Base-by-base conservation (phyloP, 83 land plant genomes). In the Diphasiastrum complanatum region DNA sequence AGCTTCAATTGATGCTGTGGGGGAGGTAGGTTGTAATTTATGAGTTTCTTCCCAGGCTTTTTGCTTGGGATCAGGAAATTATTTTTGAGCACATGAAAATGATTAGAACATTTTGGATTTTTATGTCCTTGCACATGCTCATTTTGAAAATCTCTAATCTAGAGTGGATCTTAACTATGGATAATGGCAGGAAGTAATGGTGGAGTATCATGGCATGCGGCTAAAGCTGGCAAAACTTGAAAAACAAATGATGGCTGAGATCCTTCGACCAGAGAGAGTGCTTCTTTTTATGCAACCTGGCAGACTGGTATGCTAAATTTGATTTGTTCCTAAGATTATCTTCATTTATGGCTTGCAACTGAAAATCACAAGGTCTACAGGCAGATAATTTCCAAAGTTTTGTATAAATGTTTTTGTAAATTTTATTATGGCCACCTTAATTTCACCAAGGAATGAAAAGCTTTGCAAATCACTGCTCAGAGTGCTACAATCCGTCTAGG, bases 231-330 rank as follows among this genome's bases (percentile, higher is more conserved):
- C 87, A 19, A 63, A 82, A 51, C 75, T 87, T 51, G 97, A 91
- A 73, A 85, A 75, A 72, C 77, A 82, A 69, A 70, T 91, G 80
- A 91, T 87, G 97, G 46, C 80, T 45, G 95, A 91, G 66, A 83
- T 91, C 45, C 69, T 79, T 33, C 73, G 90, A 48, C 97, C 97
- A 26, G 97, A 91, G 55, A 76, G 95, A 26, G 81, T 77, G 68
- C 68, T 91, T n/a, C 56, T 68, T 24, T 87, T 78, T 61, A 70
- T 91, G 60, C 62, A 61, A 47, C 85, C 95, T 71, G 97, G 97
- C 16, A 74, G 97, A 50, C 82, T 91, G 90, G 97, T 91, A 82
- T 24, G 75, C 70, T 3, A 24, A 38, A n/a, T 56, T 2, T 24
- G 25, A 27, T 70, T 51, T 45, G 14, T 12, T 2, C 33, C 26